Base-by-base conservation (phyloP, 202 grass and related monocot genomes). In the Schoenoplectus tabernaemontani region DNA sequence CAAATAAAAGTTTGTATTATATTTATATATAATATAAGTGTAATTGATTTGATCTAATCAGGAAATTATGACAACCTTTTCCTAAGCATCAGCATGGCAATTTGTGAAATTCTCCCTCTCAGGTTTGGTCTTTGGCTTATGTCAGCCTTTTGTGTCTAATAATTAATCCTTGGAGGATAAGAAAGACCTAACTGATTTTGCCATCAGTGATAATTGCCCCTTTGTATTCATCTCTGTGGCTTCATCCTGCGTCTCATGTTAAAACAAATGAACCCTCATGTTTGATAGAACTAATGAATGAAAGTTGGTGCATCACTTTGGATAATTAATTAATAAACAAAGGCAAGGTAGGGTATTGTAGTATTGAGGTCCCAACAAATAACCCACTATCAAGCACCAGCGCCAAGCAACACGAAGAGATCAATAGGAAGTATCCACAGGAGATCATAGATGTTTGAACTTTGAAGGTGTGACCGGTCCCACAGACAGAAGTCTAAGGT, bases 181-280 rank as follows among this genome's bases (percentile, higher is more conserved):
- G 78, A 80, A 47, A 80, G 59, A 80, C 78, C 78, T 80, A 80
- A 80, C 78, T 63, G 60, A 80, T 64, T 64, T 50, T 44, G 58
- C 60, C 78, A 80, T 80, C 78, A 80, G 9, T 65, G 41, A n/a
- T n/a, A n/a, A 50, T 80, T 53, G 44, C 13, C 5, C 20, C 47
- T 22, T 33, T 7, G 5, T 1, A 51, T 47, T 16, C 24, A 8
- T 80, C 48, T 62, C 39, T 80, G 59, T 80, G 78, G n/a, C 20
- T 62, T 62, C 3, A 22, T 60, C 36, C 11, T 62, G 76, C 28
- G 34, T 2, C 28, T 20, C 56, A 61, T 79, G 0, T 22, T 51
- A 15, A 51, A 56, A 16, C 15, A n/a, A 56, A 56, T 5, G 19
- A 56, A 56, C 19, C 4, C 51, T 5, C 2, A 0, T 5, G 3